Conservation (phyloP, 257 asterid species). For the Leptodermis oblonga region DNA sequence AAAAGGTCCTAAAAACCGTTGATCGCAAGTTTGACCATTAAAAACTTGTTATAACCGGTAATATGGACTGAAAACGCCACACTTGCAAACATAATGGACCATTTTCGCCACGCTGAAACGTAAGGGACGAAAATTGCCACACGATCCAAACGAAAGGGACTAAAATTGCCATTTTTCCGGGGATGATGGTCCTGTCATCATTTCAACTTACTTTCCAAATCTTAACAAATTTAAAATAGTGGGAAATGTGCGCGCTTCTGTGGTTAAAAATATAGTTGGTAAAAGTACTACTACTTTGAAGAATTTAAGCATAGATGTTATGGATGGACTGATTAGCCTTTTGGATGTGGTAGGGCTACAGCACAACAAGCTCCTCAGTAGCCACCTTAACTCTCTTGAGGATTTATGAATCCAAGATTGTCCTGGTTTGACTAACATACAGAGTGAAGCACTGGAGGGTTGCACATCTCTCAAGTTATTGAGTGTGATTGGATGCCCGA, state of each 20-base stretch:
- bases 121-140: too few relatives aligned
- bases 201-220: neutral
- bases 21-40: too few relatives aligned
- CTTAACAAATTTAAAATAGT: neutral
- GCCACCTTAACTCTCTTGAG: neutral
- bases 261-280: neutral
- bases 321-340: neutral
- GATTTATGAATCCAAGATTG: neutral
- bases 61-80: too few relatives aligned
- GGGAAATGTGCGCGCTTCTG: neutral
- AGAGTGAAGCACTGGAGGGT: neutral
- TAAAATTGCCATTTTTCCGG: too few relatives aligned
- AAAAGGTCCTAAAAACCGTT: too few relatives aligned
- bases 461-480: neutral
- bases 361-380: too few relatives aligned
- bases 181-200: too few relatives aligned
- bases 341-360: neutral
- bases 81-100: too few relatives aligned
- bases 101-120: too few relatives aligned
- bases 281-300: neutral
- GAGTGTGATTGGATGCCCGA: rapidly evolving
- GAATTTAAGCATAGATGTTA: rapidly evolving
- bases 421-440: neutral
- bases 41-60: too few relatives aligned
- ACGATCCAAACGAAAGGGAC: too few relatives aligned